These are phyloP conservation scores for Pelargonium cotyledonis DNA, from an alignment of 441 rosid species.

Conservation along the genomic window DNA sequence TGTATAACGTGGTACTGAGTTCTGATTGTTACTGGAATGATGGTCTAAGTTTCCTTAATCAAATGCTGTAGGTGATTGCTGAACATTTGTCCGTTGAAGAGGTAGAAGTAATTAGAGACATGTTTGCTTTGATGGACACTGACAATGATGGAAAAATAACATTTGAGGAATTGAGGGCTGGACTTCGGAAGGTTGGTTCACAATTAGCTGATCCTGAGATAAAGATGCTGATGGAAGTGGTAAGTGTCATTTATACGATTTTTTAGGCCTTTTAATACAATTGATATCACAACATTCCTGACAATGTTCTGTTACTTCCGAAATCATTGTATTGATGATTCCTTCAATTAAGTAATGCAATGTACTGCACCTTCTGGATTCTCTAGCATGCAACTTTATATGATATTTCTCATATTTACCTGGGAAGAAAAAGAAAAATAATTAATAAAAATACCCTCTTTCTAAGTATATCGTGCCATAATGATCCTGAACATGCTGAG, in stretches of 20 bases:
- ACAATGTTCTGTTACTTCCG: neutral
- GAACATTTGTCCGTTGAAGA: conserved; percentile 80
- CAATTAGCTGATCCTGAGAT: conserved; percentile 90
- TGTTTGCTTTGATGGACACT: conserved; percentile 80
- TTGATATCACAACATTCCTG: conserved; percentile 2
- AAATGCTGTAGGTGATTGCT: conserved; percentile 70
- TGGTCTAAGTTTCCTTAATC: conserved; percentile 12
- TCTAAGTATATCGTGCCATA: no score
- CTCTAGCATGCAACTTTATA: neutral
- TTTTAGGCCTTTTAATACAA: neutral
- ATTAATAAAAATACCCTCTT: no score
- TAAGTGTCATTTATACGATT: conserved; percentile 26
- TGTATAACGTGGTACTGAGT: conserved; percentile 10
- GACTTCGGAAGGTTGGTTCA: conserved; percentile 91
- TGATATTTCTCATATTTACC: neutral
- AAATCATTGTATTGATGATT: neutral
- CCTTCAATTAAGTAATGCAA: neutral
- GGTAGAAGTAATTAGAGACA: conserved; percentile 86
- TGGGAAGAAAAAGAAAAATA: neutral
- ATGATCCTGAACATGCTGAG: no score
- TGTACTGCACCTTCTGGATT: neutral
- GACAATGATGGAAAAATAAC: conserved; percentile 81
- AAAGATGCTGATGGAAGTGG: conserved; percentile 97
- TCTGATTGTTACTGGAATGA: conserved; percentile 6
- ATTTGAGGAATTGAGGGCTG: conserved; percentile 69